These are phyloP conservation scores for Polyrhizophydium stewartii DNA, from an alignment of 371 early-diverging fungal species.

Conservation along the genomic window DNA sequence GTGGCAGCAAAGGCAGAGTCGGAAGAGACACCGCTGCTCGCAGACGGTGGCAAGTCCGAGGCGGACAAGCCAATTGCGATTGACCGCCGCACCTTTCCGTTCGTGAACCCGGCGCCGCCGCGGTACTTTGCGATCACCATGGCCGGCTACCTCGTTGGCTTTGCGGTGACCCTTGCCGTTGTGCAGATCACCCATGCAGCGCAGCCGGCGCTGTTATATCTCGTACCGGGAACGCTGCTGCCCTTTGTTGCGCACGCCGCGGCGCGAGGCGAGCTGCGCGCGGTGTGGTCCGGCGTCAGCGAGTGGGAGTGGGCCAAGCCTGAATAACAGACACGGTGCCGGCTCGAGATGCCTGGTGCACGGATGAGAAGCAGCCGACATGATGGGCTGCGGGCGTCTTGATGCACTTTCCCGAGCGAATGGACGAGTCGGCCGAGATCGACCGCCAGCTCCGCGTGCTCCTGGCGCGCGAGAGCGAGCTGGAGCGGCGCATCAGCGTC, in stretches of 20 bases:
- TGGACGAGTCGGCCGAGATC: background rate
- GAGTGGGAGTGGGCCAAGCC: background rate
- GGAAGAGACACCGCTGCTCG: too few relatives aligned
- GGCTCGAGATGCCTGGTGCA: too few relatives aligned
- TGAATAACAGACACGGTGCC: too few relatives aligned
- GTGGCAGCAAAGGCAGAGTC: too few relatives aligned
- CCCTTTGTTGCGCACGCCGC: background rate
- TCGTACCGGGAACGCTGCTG: background rate
- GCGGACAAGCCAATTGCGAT: background rate
- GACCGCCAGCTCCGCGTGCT: slow-evolving; percentile 17
- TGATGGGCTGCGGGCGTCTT: too few relatives aligned
- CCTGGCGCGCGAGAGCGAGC: slow-evolving; percentile 48
- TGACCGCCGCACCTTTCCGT: background rate
- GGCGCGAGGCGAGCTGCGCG: background rate
- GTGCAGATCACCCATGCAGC: background rate
- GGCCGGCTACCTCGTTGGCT: background rate
- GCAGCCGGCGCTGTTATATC: background rate
- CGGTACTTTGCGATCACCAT: background rate
- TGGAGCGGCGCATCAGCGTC: slow-evolving; percentile 52
- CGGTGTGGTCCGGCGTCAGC: background rate
- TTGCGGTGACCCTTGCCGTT: background rate
- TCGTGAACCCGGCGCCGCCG: background rate
- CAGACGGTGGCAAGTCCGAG: background rate
- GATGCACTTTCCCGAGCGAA: too few relatives aligned
- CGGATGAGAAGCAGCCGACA: too few relatives aligned